Conservation (phyloP, 129 eudicot species). For the Tagetes patula region DNA sequence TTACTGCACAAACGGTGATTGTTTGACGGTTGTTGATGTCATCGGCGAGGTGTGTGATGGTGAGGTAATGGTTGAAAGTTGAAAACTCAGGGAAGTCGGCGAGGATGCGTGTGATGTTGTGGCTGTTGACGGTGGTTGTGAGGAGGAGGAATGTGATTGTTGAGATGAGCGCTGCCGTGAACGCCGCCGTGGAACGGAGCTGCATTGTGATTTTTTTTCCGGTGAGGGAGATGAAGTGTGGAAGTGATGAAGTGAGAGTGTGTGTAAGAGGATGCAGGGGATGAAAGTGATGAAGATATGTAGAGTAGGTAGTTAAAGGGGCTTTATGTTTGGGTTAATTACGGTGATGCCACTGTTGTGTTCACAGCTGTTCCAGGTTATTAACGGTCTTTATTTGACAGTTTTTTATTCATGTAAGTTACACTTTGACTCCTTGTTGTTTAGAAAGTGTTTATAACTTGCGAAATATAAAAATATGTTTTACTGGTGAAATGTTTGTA, state of each 20-base stretch:
- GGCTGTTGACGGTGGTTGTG: conserved; percentile 33
- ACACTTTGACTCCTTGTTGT: neutral
- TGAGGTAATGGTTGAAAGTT: conserved; percentile 85
- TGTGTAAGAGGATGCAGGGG: neutral
- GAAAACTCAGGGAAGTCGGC: conserved; percentile 69
- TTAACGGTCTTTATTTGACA: conserved; percentile 19
- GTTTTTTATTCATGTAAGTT: conserved; percentile 5
- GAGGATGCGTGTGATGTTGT: conserved; percentile 80
- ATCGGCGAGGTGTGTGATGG: conserved; percentile 78
- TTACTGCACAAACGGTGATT: conserved; percentile 82
- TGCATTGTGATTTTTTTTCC: conserved; percentile 43
- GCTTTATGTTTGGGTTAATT: conserved; percentile 3
- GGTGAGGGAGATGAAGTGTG: neutral
- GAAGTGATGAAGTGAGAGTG: conserved; percentile 15
- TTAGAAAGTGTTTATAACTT: neutral
- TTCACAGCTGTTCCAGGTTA: conserved; percentile 20
- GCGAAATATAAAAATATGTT: neutral
- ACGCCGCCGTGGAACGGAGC: conserved; percentile 40
- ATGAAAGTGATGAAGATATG: conserved; percentile 20
- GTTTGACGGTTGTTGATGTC: conserved; percentile 80
- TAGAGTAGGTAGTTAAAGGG: conserved; percentile 2
- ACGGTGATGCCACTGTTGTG: conserved; percentile 27
- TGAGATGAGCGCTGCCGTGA: conserved; percentile 33
- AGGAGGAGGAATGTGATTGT: conserved; percentile 23
- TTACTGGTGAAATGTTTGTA: neutral